Base-by-base conservation (phyloP, 2,329 filamentous ascomycete genomes). In the Ramularia endophylla region DNA sequence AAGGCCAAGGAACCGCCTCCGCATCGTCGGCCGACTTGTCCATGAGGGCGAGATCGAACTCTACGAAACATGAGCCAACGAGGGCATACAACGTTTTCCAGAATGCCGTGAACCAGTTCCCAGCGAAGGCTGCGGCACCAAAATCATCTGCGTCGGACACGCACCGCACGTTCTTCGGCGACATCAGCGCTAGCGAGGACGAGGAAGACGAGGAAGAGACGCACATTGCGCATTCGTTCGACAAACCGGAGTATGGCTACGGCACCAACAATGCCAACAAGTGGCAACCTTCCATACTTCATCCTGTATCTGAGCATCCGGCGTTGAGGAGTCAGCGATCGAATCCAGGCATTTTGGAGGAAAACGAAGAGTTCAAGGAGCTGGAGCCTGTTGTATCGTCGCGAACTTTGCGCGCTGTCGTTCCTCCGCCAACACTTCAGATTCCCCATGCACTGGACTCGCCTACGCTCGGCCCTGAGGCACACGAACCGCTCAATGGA, bases 381-480 rank as follows among this genome's bases (percentile, higher is more conserved):
- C 28, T 42, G n/a, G 39, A 44, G 36, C 39, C 46, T 28, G 25
- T 52, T 13, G 19, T 44, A 5, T 52, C 55, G 4, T 41, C 47
- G 15, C 40, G 27, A 6, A 51, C 50, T 6, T 37, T 55, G 34
- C 45, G 40, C 11, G 47, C 29, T 15, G 48, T 52, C 28, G 43
- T 44, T 5, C 42, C 50, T 1, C 48, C 54, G 40, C 49, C 50
- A 20, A 40, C 56, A 16, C 27, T 46, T 2, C 50, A 27, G 4
- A 5, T 17, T 15, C 13, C 27, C 55, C 16, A 56, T 54, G 25
- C 41, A 44, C 5, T 67, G 15, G 87, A 94, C 55, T 94, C 88
- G 0, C 88, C 89, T 1, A 94, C 87, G 0, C 67, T 95, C 5
- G 84, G 84, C 2, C 82, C 85, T 0, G 70, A 43, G 16, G 70